Evolutionary conservation across 345 rosid species (phyloP), one percentile per base, ranked within the genome.

Genomic region (Nephelium lappaceum): DNA sequence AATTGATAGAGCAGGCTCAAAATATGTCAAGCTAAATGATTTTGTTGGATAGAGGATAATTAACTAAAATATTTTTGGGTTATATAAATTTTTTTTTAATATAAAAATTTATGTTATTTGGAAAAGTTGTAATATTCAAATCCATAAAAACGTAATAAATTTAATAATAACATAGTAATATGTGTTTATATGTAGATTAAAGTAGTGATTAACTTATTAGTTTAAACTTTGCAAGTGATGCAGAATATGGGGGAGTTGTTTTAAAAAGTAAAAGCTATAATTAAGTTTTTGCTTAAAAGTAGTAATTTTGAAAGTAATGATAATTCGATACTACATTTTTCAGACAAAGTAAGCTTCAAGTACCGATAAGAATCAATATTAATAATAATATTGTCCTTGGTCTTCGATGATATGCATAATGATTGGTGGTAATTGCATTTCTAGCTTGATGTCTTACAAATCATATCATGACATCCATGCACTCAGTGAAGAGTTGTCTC

Each of bases 361-460:
- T 21, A 11, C 23, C 18, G 25, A 64, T 45, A 18, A 62, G 64
- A 8, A 24, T 67, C 21, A 42, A 60, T 60, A 21, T 11, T 57
- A n/a, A 19, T 57, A 55, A 74, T 80, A 10, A 68, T 67, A 47
- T 8, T 69, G 83, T 69, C 76, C 24, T 42, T 38, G 60, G 71
- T 24, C 25, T 63, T 36, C 65, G 69, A 74, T 51, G 24, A 60
- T 67, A 42, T 42, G n/a, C 45, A 16, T 38, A 3, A 63, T 64
- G 25, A 74, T 23, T 60, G 76, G 21, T 73, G 14, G 67, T 14
- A 60, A 73, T 73, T 60, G 4, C 38, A 21, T 60, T 51, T 18
- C 53, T 58, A 25, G 61, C 45, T 45, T n/a, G 57, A 74, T 74
- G 45, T 25, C 45, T 68, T 15, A 63, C 70, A 63, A 41, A 27